These are phyloP conservation scores for Cucumis hystrix DNA, from an alignment of 306 rosid species.

Conservation along the genomic window DNA sequence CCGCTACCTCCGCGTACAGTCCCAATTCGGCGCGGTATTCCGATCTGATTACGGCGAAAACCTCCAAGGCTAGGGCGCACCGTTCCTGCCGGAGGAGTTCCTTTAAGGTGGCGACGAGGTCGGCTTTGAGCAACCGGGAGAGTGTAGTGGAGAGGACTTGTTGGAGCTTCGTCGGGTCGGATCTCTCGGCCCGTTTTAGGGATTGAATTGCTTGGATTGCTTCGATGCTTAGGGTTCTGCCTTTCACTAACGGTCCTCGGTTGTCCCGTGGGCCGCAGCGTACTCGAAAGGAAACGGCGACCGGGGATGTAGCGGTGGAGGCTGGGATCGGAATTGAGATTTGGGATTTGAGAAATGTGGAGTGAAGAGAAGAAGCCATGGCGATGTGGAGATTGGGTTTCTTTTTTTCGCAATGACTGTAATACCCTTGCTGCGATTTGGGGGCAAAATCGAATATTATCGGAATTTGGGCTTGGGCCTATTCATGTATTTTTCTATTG, in stretches of 20 bases:
- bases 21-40: conserved; percentile 47
- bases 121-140: conserved; percentile 53
- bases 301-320: neutral
- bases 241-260: conserved; percentile 72
- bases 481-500: neutral
- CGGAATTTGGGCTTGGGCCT: neutral
- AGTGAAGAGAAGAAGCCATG: conserved; percentile 48
- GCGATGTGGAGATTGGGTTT: neutral
- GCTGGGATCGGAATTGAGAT: neutral
- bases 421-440: neutral
- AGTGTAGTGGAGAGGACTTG: conserved; percentile 34
- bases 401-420: neutral
- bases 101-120: conserved; percentile 55
- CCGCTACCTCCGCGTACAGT: conserved; percentile 38
- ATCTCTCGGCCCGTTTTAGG: conserved; percentile 55
- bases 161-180: conserved; percentile 26
- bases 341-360: conserved; percentile 32
- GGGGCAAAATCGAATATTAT: neutral
- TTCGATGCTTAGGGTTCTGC: conserved; percentile 75
- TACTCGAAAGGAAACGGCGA: conserved; percentile 15
- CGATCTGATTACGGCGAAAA: conserved; percentile 51
- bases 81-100: conserved; percentile 84
- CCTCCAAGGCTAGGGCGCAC: conserved; percentile 47
- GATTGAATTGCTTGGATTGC: conserved; percentile 92
- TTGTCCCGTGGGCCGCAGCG: conserved; percentile 83